Evolutionary conservation across 352 stramenopile genomes (phyloP).

Genomic region (Globisporangium barbulae): DNA sequence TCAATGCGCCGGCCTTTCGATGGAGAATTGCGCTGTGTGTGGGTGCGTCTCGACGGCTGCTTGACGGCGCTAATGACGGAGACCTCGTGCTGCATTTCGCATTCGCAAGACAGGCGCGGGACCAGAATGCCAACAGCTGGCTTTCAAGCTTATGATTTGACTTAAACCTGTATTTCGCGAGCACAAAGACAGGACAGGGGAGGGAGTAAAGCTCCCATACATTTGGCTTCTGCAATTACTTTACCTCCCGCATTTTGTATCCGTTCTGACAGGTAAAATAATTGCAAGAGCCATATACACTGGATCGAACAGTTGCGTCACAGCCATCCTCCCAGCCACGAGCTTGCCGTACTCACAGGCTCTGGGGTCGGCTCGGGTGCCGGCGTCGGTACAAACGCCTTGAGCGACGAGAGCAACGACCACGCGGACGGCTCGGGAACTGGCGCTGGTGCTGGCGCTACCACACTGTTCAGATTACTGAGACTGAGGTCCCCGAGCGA

Average conservation of each 20-base stretch:
- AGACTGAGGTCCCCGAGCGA: slow-evolving; percentile 7
- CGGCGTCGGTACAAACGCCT: neutral
- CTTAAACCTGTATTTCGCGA: too few species aligned
- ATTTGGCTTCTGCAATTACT: too few species aligned
- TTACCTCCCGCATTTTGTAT: too few species aligned
- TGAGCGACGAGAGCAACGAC: slow-evolving; percentile 7
- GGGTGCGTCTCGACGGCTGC: too few species aligned
- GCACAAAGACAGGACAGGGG: too few species aligned
- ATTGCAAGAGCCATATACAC: too few species aligned
- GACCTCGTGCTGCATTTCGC: too few species aligned
- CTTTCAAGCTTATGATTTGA: too few species aligned
- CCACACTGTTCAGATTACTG: too few species aligned
- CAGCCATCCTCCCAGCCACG: slow-evolving; percentile 4
- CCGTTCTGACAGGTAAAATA: too few species aligned
- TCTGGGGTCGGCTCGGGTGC: neutral
- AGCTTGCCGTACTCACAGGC: neutral
- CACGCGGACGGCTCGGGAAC: neutral
- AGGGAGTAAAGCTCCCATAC: too few species aligned
- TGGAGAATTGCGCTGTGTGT: neutral
- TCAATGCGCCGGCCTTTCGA: neutral
- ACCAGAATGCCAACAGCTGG: neutral
- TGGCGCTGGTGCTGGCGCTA: neutral
- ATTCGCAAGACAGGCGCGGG: too few species aligned
- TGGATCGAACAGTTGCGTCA: neutral
- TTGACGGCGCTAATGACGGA: neutral